These are phyloP conservation scores for Colletotrichum trifolii DNA, from an alignment of 2,329 filamentous ascomycete genomes.

Conservation along the genomic window DNA sequence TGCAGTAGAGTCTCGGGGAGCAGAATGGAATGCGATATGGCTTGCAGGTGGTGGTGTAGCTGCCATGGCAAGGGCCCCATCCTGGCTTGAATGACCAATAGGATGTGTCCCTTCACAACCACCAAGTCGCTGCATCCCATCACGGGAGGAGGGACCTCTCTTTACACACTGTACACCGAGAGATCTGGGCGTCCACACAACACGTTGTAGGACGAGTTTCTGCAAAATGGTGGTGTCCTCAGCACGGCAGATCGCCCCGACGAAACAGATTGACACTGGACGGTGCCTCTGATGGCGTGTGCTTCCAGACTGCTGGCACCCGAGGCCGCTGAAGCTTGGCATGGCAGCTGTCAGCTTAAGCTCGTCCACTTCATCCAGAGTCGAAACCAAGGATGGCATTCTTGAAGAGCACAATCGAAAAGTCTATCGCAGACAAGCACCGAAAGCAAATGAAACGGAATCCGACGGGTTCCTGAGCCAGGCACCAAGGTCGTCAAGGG, in stretches of 20 bases:
- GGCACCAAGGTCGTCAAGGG: conserved; percentile 1
- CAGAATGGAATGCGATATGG: too few relatives aligned
- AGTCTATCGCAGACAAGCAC: neutral
- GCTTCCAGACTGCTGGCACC: conserved; percentile 12
- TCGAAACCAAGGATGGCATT: neutral
- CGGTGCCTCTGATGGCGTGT: conserved; percentile 3
- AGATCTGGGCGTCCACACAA: too few relatives aligned
- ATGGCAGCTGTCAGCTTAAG: conserved; percentile 15
- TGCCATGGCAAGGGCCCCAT: too few relatives aligned
- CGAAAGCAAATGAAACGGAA: neutral
- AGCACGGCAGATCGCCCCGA: conserved; percentile 10
- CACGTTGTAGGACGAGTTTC: too few relatives aligned
- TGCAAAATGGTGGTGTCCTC: neutral
- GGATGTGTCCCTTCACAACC: too few relatives aligned
- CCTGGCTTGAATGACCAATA: too few relatives aligned
- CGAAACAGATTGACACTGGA: conserved; percentile 15
- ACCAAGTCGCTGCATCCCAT: too few relatives aligned
- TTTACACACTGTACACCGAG: too few relatives aligned
- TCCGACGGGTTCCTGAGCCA: neutral
- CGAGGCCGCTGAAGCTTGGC: conserved; percentile 16
- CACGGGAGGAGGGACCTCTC: neutral
- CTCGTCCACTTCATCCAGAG: neutral
- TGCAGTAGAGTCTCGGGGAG: too few relatives aligned
- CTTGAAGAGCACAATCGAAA: conserved; percentile 1
- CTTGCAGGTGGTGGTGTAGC: too few relatives aligned